These are phyloP conservation scores for Boletus reticulatus DNA, from an alignment of 768 basidiomycete genomes.

Conservation along the genomic window DNA sequence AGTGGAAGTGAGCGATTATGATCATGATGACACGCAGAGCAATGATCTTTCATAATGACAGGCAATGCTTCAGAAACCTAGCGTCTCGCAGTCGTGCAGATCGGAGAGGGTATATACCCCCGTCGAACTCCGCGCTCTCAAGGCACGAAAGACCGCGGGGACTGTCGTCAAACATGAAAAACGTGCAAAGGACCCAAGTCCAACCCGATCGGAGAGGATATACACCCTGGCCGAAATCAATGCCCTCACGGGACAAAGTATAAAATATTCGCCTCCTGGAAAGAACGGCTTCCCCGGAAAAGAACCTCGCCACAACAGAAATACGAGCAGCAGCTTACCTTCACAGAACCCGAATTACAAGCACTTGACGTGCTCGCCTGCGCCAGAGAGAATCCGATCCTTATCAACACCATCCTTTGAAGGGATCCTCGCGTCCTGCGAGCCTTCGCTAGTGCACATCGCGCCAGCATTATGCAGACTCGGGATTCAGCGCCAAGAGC, in stretches of 20 bases:
- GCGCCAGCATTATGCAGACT: conserved; percentile 52
- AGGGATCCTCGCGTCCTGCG: conserved; percentile 55
- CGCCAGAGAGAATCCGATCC: conserved; percentile 24
- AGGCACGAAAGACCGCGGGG: conserved; percentile 14
- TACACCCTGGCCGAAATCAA: conserved; percentile 34
- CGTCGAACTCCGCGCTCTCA: conserved; percentile 15
- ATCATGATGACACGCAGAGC: neutral
- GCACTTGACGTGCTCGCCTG: conserved; percentile 7
- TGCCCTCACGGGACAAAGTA: conserved; percentile 29
- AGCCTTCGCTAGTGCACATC: conserved; percentile 65
- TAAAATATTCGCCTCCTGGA: conserved; percentile 24
- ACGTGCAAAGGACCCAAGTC: conserved; percentile 23
- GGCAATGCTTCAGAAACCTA: conserved; percentile 17
- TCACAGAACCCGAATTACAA: conserved; percentile 13
- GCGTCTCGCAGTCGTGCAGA: conserved; percentile 20
- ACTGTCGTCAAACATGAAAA: conserved; percentile 6
- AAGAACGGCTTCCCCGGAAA: conserved; percentile 10
- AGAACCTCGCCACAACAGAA: conserved; percentile 12
- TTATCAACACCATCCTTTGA: conserved; percentile 46
- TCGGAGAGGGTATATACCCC: conserved; percentile 27
- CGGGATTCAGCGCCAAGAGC: conserved; percentile 58
- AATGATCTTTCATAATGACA: neutral
- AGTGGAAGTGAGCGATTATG: conserved; percentile 21
- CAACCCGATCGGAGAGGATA: conserved; percentile 32
- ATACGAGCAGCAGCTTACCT: conserved; percentile 22